These are phyloP conservation scores for Diaporthe australafricana DNA, from an alignment of 2,329 filamentous ascomycete genomes.

Conservation along the genomic window DNA sequence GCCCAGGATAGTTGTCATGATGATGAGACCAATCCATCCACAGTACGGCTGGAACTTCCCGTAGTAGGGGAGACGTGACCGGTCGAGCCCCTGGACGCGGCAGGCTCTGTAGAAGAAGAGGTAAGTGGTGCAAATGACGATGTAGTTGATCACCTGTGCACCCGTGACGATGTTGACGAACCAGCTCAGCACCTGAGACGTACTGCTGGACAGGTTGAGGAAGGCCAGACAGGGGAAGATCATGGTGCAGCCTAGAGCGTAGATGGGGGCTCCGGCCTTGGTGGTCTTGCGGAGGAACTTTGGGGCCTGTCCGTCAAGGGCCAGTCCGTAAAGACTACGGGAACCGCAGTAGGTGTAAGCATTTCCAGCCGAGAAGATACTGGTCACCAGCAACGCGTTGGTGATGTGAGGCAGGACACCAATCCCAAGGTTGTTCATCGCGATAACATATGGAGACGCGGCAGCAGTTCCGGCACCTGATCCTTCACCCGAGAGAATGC, in stretches of 20 bases:
- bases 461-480: conserved; percentile 58
- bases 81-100: conserved; percentile 42
- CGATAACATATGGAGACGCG: conserved; percentile 72
- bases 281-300: conserved; percentile 67
- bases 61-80: conserved; percentile 66
- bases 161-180: conserved; percentile 68
- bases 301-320: conserved; percentile 36
- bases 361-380: conserved; percentile 38
- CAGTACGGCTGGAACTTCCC: conserved; percentile 72
- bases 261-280: conserved; percentile 70
- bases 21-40: conserved; percentile 57
- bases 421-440: conserved; percentile 67
- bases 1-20: conserved; percentile 57
- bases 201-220: conserved; percentile 35
- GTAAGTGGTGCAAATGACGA: conserved; percentile 51
- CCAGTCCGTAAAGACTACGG: conserved; percentile 36
- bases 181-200: conserved; percentile 52
- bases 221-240: conserved; percentile 59
- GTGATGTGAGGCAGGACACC: conserved; percentile 66
- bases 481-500: conserved; percentile 61
- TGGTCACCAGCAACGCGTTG: conserved; percentile 59
- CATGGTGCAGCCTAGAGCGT: conserved; percentile 65
- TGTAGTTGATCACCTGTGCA: conserved; percentile 71
- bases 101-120: conserved; percentile 37
- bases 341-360: conserved; percentile 37